Conservation (phyloP, 2,329 filamentous ascomycete genomes). For the Dothiorella sarmentorum region DNA sequence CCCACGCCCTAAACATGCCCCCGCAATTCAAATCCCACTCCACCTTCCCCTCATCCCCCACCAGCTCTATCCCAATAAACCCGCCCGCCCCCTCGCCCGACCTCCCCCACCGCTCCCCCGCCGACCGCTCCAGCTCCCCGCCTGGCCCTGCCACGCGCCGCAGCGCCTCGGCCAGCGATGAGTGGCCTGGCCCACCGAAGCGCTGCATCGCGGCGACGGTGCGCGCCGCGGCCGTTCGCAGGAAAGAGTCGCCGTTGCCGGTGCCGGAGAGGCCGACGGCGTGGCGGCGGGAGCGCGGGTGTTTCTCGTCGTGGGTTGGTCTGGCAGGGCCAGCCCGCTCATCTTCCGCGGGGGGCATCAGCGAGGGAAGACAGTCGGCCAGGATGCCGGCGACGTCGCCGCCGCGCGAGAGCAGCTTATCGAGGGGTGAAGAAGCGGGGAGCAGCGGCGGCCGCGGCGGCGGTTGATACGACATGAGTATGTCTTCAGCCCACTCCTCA, state of each 20-base stretch:
- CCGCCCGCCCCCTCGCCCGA: slow-evolving; percentile 78
- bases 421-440: slow-evolving; percentile 23
- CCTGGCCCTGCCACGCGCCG: slow-evolving; percentile 63
- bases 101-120: slow-evolving; percentile 67
- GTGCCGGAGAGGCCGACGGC: slow-evolving; percentile 68
- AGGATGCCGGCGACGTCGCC: slow-evolving; percentile 49
- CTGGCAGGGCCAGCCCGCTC: slow-evolving; percentile 20
- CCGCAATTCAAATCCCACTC: slow-evolving; percentile 80
- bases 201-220: slow-evolving; percentile 71
- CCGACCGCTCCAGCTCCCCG: slow-evolving; percentile 71
- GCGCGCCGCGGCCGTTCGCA: slow-evolving; percentile 66
- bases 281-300: slow-evolving; percentile 25
- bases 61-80: slow-evolving; percentile 75
- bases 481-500: slow-evolving; percentile 67
- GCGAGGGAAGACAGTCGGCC: slow-evolving; percentile 57
- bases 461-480: slow-evolving; percentile 24
- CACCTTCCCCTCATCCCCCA: slow-evolving; percentile 53
- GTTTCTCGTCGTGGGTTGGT: not conserved
- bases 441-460: no score
- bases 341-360: slow-evolving; percentile 34
- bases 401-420: slow-evolving; percentile 29
- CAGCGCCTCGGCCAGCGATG: slow-evolving; percentile 57
- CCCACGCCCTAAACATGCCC: slow-evolving; percentile 82
- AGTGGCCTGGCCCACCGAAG: slow-evolving; percentile 47
- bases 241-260: slow-evolving; percentile 85